Conservation (phyloP, 192 early-diverging fungal species). For the Entrophospora sp. region DNA sequence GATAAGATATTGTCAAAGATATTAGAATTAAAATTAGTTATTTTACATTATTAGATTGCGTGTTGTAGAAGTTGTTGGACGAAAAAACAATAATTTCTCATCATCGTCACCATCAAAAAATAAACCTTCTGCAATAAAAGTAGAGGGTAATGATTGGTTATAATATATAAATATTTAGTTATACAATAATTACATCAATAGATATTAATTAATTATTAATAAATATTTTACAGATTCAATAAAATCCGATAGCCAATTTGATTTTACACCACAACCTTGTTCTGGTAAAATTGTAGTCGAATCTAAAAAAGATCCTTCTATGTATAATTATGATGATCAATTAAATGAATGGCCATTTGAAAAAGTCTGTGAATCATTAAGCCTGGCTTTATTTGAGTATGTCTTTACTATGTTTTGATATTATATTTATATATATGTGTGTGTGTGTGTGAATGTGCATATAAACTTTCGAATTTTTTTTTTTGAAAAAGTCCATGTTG, state of each 20-base stretch:
- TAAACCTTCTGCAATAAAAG: constrained; percentile 16
- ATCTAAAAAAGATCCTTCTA: constrained; percentile 36
- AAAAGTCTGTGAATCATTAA: constrained; percentile 46
- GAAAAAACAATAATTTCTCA: constrained; percentile 21
- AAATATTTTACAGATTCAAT: constrained; percentile 23
- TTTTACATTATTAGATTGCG: constrained; percentile 31
- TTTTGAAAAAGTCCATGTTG: constrained; percentile 70
- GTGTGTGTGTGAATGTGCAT: no score
- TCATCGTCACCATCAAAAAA: constrained; percentile 9
- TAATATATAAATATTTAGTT: neutral
- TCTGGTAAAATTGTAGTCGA: constrained; percentile 62
- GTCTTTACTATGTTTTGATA: no score
- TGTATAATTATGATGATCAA: constrained; percentile 28
- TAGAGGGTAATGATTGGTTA: constrained; percentile 11
- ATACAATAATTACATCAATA: neutral
- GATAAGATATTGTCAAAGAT: neutral
- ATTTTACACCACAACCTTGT: constrained; percentile 51
- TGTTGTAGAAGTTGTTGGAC: constrained; percentile 31
- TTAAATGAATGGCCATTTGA: constrained; percentile 48
- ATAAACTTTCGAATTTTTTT: no score
- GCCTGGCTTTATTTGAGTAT: constrained; percentile 48
- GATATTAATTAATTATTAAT: constrained; percentile 6
- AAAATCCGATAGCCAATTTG: constrained; percentile 40
- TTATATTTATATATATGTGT: no score
- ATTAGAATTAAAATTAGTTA: neutral